Evolutionary conservation across 108 stramenopile species (phyloP), one percentile per base, ranked within the genome.

Genomic region (Nitzschia putrida): DNA sequence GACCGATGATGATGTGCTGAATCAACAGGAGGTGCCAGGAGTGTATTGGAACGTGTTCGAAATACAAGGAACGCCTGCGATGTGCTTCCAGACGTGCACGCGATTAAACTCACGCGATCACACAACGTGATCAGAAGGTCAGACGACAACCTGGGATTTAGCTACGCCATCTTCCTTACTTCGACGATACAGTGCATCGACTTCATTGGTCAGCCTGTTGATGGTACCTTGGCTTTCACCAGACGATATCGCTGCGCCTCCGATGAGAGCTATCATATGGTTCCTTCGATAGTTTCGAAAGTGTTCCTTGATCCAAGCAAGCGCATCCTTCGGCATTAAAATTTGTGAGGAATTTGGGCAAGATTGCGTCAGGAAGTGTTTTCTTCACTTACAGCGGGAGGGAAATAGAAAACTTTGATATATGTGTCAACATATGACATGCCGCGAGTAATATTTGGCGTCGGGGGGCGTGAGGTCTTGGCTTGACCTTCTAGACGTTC

Each of bases 341-440:
- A 10, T 37, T 13, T 14, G 39, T 57, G 40, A 40, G 23, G 26
- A 68, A 57, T 44, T 18, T 21, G 21, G 0, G 23, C 24, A 29
- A 0, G 7, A 7, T 20, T 34, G 21, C 7, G n/a, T n/a, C n/a
- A n/a, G 7, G 9, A 7, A 16, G 14, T 18, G 38, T 3, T 13
- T 37, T 60, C 6, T 20, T 13, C 2, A 23, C 34, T 60, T 41
- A 60, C 59, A 69, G 90, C 86, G 9, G 91, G 82, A 3, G 90
- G 88, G 75, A 82, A 93, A 78, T 93, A 97, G 68, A 91, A 95
- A 1, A 95, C 88, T 54, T 96, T 96, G 23, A 96, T 84, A 65
- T 88, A 97, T 8, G 86, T 87, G 74, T 96, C 95, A 21, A 96
- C 88, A 60, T 88, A 90, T 37, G 74, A 67, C 82, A 80, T 84